Percentiles rank a stretch among this genome's conserved stretches.
Conservation (phyloP, 2,329 filamentous ascomycete genomes). For the Fusarium clavum region DNA sequence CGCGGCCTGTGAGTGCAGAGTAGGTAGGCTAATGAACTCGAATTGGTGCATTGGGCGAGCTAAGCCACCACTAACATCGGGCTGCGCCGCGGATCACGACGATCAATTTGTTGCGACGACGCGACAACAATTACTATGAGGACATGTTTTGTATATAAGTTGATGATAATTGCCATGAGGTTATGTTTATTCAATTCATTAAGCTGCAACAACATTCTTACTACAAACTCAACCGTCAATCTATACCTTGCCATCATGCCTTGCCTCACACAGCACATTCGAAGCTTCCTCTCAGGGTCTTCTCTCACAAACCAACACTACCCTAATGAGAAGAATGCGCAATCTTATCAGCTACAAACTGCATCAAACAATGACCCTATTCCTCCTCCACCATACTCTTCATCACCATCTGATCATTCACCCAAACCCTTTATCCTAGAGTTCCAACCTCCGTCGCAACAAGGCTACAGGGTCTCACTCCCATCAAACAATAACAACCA, state of each 20-base stretch:
- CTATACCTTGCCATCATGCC: not conserved
- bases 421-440: conserved; percentile 14
- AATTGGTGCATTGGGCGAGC: conserved; percentile 11
- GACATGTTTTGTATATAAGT: not conserved
- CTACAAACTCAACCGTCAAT: not conserved
- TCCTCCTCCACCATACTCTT: conserved; percentile 13
- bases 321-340: conserved; percentile 1
- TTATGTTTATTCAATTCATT: too few relatives aligned
- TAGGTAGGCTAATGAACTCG: not conserved
- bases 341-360: conserved; percentile 9
- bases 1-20: not conserved
- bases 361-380: not conserved
- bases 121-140: not conserved
- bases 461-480: not conserved
- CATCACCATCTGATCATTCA: not conserved
- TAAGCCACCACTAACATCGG: conserved; percentile 18
- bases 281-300: conserved; percentile 6
- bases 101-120: not conserved
- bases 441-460: conserved; percentile 21
- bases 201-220: not conserved
- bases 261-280: conserved; percentile 8
- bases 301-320: not conserved
- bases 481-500: conserved; percentile 4
- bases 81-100: conserved; percentile 1
- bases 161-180: accelerated